Evolutionary conservation across 2,329 filamentous ascomycete genomes (phyloP).

Genomic region (Pseudomassariella vexata): DNA sequence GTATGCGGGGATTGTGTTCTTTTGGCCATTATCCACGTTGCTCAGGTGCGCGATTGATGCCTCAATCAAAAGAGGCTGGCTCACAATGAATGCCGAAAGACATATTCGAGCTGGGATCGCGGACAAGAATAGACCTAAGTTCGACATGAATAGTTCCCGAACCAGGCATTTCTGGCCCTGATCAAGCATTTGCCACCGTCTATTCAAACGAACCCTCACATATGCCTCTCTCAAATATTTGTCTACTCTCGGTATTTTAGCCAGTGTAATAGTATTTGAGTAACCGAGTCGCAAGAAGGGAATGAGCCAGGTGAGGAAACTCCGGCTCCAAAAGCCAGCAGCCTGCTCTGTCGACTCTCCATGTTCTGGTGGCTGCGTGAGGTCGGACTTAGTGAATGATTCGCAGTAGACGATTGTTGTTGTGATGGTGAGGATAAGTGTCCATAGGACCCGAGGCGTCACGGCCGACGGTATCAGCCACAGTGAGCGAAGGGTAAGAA

Average conservation of each 20-base stretch:
- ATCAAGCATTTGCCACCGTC: background rate
- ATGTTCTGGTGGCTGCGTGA: background rate
- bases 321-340: conserved; percentile 7
- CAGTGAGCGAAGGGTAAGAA: conserved; percentile 9
- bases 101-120: conserved; percentile 9
- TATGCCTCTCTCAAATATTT: background rate
- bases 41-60: conserved; percentile 3
- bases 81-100: conserved; percentile 8
- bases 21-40: background rate
- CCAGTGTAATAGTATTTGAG: conserved; percentile 3
- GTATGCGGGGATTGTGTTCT: no score
- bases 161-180: background rate
- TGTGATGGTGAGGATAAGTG: background rate
- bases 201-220: background rate
- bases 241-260: conserved; percentile 1
- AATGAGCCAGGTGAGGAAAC: conserved; percentile 7
- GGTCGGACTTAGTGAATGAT: background rate
- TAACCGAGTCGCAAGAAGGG: conserved; percentile 8
- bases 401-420: conserved; percentile 1
- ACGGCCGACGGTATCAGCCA: conserved; percentile 1
- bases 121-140: conserved; percentile 1
- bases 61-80: conserved; percentile 12
- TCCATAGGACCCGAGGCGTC: background rate
- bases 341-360: conserved; percentile 6
- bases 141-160: background rate